Evolutionary conservation across 805 yeast species (phyloP).

Genomic region (Candida bentonensis): DNA sequence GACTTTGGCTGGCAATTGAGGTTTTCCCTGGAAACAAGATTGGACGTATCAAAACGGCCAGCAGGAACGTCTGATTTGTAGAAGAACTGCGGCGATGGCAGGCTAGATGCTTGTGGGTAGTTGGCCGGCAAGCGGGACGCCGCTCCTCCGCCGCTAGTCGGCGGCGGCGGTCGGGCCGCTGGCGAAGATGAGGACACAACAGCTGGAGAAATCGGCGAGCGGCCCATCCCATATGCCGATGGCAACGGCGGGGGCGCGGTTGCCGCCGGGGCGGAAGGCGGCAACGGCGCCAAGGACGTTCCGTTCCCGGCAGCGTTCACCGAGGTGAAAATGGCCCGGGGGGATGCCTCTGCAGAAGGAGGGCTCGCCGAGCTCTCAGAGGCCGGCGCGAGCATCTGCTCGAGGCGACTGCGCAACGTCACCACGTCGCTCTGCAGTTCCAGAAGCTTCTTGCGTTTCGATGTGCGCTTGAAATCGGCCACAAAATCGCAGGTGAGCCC

Average conservation of each 20-base stretch:
- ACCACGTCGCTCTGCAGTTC: conserved; percentile 59
- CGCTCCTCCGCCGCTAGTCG: conserved; percentile 1
- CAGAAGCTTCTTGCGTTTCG: conserved; percentile 45
- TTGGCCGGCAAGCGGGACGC: neutral
- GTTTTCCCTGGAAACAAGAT: conserved; percentile 3
- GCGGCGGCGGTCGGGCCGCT: neutral
- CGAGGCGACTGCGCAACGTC: conserved; percentile 37
- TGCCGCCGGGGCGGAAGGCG: neutral
- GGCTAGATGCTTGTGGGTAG: neutral
- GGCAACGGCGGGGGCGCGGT: neutral
- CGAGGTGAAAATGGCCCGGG: neutral
- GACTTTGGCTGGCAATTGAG: conserved; percentile 49
- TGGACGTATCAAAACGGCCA: neutral
- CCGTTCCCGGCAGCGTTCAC: neutral
- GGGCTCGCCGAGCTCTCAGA: neutral
- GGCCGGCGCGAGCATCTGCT: neutral
- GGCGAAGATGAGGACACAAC: neutral
- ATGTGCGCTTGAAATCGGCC: conserved; percentile 76
- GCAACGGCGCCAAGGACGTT: neutral
- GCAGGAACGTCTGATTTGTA: conserved; percentile 1
- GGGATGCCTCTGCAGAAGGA: neutral
- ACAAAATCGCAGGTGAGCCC: conserved; percentile 58
- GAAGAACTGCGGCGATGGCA: conserved; percentile 3
- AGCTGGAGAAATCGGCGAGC: neutral
- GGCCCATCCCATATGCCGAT: neutral